Evolutionary conservation across 805 yeast genomes (phyloP).

Genomic region (Lachancea lanzarotensis): DNA sequence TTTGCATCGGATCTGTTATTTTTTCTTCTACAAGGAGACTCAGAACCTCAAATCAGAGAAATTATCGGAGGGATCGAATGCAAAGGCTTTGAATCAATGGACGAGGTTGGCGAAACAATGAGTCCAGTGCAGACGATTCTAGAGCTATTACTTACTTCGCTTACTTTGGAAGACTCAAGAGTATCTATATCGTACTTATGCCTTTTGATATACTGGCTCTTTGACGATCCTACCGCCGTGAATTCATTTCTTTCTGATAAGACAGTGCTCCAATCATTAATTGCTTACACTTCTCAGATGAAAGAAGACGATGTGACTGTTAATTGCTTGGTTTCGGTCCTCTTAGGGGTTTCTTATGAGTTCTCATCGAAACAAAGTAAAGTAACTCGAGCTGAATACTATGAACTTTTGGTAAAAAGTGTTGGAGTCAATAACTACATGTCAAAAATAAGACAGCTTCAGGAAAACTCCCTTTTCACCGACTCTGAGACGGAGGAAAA

Average conservation of each 20-base stretch:
- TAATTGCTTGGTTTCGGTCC: conserved; percentile 64
- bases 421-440: conserved; percentile 77
- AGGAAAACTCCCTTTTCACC: conserved; percentile 46
- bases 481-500: conserved; percentile 43
- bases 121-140: conserved; percentile 68
- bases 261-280: conserved; percentile 57
- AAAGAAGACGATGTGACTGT: conserved; percentile 46
- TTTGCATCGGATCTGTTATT: conserved; percentile 66
- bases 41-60: conserved; percentile 45
- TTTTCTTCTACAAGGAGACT: conserved; percentile 42
- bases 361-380: conserved; percentile 60
- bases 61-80: conserved; percentile 43
- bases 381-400: conserved; percentile 51
- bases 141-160: conserved; percentile 61
- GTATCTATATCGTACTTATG: conserved; percentile 71
- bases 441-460: conserved; percentile 65
- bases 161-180: conserved; percentile 62
- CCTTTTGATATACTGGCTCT: conserved; percentile 69
- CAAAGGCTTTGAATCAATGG: conserved; percentile 45
- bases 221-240: conserved; percentile 68
- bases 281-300: conserved; percentile 55
- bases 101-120: conserved; percentile 59
- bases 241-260: conserved; percentile 66
- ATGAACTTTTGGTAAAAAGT: conserved; percentile 56
- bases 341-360: conserved; percentile 76